These are phyloP conservation scores for Claviceps spartinae DNA, from an alignment of 2,329 filamentous ascomycete species.

Conservation along the genomic window DNA sequence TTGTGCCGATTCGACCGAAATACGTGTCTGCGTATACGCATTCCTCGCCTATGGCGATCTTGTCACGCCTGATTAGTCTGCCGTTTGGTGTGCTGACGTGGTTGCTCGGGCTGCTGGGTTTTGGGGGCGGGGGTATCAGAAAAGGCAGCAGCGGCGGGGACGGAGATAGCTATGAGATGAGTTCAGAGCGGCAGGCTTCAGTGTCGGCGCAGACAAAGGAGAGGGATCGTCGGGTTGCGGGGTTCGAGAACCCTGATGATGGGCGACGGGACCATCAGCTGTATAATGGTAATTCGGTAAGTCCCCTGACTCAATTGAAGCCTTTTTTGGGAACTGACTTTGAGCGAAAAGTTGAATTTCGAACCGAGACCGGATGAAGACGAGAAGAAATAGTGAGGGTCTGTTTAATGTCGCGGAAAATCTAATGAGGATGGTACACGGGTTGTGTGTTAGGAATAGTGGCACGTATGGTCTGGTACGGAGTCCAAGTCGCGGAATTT, in stretches of 20 bases:
- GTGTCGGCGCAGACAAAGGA: constrained; percentile 11
- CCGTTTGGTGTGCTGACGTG: constrained; percentile 22
- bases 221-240: constrained; percentile 13
- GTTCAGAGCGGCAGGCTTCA: background rate
- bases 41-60: constrained; percentile 13
- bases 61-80: constrained; percentile 17
- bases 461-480: no score
- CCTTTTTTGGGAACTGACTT: background rate
- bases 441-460: no score
- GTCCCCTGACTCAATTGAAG: constrained; percentile 11
- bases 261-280: constrained; percentile 51
- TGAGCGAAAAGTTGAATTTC: constrained; percentile 44
- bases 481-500: no score
- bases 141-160: constrained; percentile 5
- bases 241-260: constrained; percentile 34
- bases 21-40: constrained; percentile 28
- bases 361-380: constrained; percentile 51
- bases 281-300: constrained; percentile 84
- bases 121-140: constrained; percentile 8
- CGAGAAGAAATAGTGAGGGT: constrained; percentile 19
- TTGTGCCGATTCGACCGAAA: constrained; percentile 50
- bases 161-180: background rate
- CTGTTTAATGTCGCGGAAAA: background rate
- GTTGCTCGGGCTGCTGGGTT: constrained; percentile 20
- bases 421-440: no score